Evolutionary conservation across 768 basidiomycete species (phyloP), one percentile per base, ranked within the genome.

Genomic region (Dictyophora rubrovolvata): DNA sequence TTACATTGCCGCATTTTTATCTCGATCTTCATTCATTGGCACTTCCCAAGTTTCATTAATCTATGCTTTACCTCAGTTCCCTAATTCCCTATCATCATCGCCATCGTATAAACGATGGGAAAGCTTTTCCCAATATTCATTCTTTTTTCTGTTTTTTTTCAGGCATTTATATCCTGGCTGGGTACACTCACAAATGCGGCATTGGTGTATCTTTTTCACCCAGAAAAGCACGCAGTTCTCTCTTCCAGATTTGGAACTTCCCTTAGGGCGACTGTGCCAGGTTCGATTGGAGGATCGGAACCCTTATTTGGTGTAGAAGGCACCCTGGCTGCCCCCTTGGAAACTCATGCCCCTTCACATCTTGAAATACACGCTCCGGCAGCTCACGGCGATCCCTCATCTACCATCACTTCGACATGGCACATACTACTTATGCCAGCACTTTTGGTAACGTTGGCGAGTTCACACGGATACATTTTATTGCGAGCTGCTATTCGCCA

Each of bases 181-280:
- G 85, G 85, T 4, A 86, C 93, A 0, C 74, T 97, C 33, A 91
- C 86, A 28, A 96, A 94, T 71, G 79, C 91, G 0, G 87, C 93
- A 7, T 82, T 99, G 56, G 87, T 95, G 53, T 93, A 91, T 74
- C 83, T 96, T 64, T 95, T 96, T 78, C 83, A 79, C 14, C 82
- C 85, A 14, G 28, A 53, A 28, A 36, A 35, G 8, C n/a, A 17
- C 21, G 57, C 49, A 52, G 55, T 65, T 62, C 22, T 59, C 36
- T 52, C 57, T 10, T 35, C 57, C 7, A 9, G n/a, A 21, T 49
- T 56, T 48, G 48, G 55, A 10, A 56, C 46, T 10, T n/a, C 55
- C 14, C 23, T 42, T 4, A 12, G 42, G 10, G n/a, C 42, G 42
- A 42, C 42, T 2, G 42, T 42, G 42, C 42, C n/a, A 4, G 42